phyloP scores from a whole-genome alignment of 202 grass and related monocot genomes.

The Carex sylvatica region DNA sequence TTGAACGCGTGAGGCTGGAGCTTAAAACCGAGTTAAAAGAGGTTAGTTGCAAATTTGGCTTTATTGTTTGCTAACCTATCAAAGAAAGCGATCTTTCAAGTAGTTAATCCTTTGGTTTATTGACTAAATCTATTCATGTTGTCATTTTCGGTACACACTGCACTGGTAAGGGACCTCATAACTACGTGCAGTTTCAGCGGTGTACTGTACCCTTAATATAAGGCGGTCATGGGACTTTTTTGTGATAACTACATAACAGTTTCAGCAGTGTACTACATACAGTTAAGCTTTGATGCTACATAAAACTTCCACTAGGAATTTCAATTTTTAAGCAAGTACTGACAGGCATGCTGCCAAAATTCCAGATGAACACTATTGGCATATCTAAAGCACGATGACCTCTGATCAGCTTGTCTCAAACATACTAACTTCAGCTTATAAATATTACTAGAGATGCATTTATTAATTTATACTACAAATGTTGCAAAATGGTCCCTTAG shows the following conservation, averaged over 20 bases:
- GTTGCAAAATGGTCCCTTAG: conserved; percentile 34
- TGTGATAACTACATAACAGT: background rate
- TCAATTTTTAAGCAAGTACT: background rate
- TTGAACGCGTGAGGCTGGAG: conserved; percentile 84
- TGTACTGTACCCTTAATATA: background rate
- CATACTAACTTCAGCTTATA: background rate
- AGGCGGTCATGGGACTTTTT: background rate
- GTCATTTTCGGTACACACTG: background rate
- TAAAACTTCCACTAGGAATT: background rate
- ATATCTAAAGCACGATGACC: background rate
- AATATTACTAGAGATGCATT: background rate
- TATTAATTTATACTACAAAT: background rate
- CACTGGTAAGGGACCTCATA: background rate
- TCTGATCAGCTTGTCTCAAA: background rate
- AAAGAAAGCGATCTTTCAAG: background rate
- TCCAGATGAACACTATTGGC: background rate
- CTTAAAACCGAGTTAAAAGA: conserved; percentile 93
- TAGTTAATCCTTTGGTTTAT: background rate
- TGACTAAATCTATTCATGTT: background rate
- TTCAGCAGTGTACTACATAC: too few species aligned
- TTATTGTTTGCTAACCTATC: background rate
- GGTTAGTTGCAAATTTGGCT: conserved; percentile 26
- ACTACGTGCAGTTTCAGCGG: background rate
- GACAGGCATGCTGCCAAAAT: background rate
- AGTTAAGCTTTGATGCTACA: background rate